These are phyloP conservation scores for Diaporthe caulivora DNA, from an alignment of 2,329 filamentous ascomycete genomes.

Conservation along the genomic window DNA sequence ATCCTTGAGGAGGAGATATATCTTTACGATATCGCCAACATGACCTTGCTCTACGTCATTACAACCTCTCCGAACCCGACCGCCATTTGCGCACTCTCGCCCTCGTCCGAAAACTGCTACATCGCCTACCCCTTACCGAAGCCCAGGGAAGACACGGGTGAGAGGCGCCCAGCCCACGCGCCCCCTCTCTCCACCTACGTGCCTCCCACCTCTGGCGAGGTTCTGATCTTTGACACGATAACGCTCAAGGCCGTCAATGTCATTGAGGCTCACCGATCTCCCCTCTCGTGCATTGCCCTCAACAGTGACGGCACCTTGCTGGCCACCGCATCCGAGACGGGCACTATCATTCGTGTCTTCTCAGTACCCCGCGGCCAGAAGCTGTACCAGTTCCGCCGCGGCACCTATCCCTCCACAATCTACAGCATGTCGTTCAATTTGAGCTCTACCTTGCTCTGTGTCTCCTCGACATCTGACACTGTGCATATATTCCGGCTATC, in stretches of 20 bases:
- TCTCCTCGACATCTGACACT: slow-evolving; percentile 96
- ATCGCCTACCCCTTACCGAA: slow-evolving; percentile 92
- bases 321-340: slow-evolving; percentile 96
- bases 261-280: slow-evolving; percentile 93
- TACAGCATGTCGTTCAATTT: slow-evolving; percentile 99
- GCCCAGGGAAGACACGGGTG: slow-evolving; percentile 70
- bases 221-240: slow-evolving; percentile 91
- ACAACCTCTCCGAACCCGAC: slow-evolving; percentile 93
- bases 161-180: slow-evolving; percentile 80
- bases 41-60: slow-evolving; percentile 94
- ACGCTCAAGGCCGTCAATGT: slow-evolving; percentile 95
- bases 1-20: slow-evolving; percentile 97
- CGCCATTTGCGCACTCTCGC: slow-evolving; percentile 91
- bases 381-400: slow-evolving; percentile 94
- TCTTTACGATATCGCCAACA: slow-evolving; percentile 98
- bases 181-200: slow-evolving; percentile 84
- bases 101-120: slow-evolving; percentile 95
- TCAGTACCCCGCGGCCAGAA: slow-evolving; percentile 91
- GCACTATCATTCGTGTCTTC: slow-evolving; percentile 97
- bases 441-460: slow-evolving; percentile 90
- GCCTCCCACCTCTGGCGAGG: slow-evolving; percentile 88
- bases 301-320: slow-evolving; percentile 93
- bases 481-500: slow-evolving; percentile 92
- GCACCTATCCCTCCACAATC: slow-evolving; percentile 94
- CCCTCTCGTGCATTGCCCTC: slow-evolving; percentile 88